phyloP scores from a whole-genome alignment of 352 stramenopile species.

The Phytophthora megakarya region DNA sequence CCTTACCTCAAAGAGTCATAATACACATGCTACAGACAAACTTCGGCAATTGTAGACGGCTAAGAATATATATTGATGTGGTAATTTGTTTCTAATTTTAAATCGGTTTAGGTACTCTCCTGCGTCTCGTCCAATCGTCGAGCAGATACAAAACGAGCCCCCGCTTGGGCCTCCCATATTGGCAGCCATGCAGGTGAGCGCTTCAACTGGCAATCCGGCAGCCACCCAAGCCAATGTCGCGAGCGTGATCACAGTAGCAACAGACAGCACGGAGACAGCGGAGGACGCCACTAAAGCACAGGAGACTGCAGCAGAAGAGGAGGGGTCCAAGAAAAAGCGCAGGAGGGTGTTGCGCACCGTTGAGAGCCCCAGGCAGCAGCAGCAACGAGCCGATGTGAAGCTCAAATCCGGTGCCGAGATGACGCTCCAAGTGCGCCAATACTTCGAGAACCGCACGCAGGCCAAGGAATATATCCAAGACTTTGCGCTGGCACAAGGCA shows the following conservation, averaged over 20 bases:
- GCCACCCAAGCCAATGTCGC: background rate
- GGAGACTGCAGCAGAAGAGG: background rate
- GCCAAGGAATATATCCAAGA: conserved; percentile 55
- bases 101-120: background rate
- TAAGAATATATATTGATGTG: no score
- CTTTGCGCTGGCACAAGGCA: conserved; percentile 54
- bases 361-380: conserved; percentile 14
- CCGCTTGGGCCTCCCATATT: conserved; percentile 28
- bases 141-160: background rate
- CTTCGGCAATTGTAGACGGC: no score
- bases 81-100: no score
- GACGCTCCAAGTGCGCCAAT: conserved; percentile 40
- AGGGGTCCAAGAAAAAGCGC: conserved; percentile 35
- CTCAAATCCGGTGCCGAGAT: conserved; percentile 39
- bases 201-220: conserved; percentile 1
- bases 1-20: background rate
- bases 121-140: conserved; percentile 32
- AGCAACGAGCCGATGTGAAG: conserved; percentile 32
- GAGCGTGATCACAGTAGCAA: background rate
- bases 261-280: background rate
- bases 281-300: background rate
- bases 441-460: conserved; percentile 40
- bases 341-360: conserved; percentile 7
- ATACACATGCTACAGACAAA: background rate
- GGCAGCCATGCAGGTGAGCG: conserved; percentile 20